Evolutionary conservation across 306 rosid genomes (phyloP).

Genomic region (Medicago lupulina): DNA sequence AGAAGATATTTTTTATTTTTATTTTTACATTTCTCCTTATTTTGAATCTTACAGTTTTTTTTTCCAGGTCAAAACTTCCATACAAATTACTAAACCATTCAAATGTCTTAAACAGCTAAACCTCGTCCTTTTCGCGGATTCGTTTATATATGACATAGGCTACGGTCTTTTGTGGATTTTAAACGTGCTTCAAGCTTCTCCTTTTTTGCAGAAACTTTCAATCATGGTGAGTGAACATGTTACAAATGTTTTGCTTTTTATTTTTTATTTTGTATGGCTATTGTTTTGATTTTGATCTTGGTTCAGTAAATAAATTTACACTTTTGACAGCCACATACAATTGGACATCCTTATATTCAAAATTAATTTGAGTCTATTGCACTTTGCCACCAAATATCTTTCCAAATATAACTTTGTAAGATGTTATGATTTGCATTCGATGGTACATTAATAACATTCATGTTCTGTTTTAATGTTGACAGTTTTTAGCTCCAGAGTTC

Average conservation of each 20-base stretch:
- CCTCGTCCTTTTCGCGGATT: too few relatives aligned
- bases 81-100: background rate
- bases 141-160: background rate
- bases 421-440: background rate
- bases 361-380: too few relatives aligned
- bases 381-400: background rate
- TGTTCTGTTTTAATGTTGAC: background rate
- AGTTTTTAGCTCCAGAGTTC: background rate
- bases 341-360: background rate
- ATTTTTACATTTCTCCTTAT: background rate
- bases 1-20: background rate
- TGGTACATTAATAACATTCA: background rate
- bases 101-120: background rate
- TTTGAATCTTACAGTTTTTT: background rate
- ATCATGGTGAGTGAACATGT: background rate
- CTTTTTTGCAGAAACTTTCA: constrained; percentile 5
- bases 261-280: background rate
- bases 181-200: background rate
- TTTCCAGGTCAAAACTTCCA: background rate
- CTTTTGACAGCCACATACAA: background rate
- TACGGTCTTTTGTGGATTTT: background rate
- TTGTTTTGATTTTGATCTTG: too few relatives aligned
- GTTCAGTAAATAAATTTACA: background rate
- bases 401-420: background rate
- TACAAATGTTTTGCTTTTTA: background rate